Conservation (phyloP, 441 rosid species). For the Flueggea neowawraea region DNA sequence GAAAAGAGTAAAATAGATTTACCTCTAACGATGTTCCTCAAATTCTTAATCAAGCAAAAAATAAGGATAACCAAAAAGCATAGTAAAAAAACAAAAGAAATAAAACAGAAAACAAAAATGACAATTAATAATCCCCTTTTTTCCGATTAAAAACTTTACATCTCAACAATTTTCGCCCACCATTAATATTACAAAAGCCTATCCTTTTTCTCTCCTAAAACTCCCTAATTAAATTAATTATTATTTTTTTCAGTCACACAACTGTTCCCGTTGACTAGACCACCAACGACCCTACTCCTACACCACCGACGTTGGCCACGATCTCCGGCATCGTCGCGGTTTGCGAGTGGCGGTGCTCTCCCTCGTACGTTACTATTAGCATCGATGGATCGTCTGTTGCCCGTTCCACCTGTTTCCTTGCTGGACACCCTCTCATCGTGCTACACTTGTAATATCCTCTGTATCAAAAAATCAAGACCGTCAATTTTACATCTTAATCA, state of each 20-base stretch:
- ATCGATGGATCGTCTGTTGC: slow-evolving; percentile 75
- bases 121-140: no score
- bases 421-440: slow-evolving; percentile 77
- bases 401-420: slow-evolving; percentile 90
- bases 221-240: background rate
- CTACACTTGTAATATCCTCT: slow-evolving; percentile 98
- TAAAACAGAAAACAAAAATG: no score
- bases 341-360: slow-evolving; percentile 79
- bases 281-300: slow-evolving; percentile 36
- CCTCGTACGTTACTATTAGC: slow-evolving; percentile 88
- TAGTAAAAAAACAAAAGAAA: no score
- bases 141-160: no score
- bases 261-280: slow-evolving; percentile 39
- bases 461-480: slow-evolving; percentile 1
- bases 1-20: no score
- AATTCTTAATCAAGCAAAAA: no score
- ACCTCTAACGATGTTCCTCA: no score
- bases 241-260: background rate
- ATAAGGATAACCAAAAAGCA: no score
- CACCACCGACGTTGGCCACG: slow-evolving; percentile 32
- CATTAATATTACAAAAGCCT: no score
- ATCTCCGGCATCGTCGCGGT: slow-evolving; percentile 50
- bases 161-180: no score
- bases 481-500: background rate
- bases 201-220: no score